Evolutionary conservation across 495 filamentous ascomycete species (phyloP), one percentile per base, ranked within the genome.

Genomic region (Bacidia rubella): DNA sequence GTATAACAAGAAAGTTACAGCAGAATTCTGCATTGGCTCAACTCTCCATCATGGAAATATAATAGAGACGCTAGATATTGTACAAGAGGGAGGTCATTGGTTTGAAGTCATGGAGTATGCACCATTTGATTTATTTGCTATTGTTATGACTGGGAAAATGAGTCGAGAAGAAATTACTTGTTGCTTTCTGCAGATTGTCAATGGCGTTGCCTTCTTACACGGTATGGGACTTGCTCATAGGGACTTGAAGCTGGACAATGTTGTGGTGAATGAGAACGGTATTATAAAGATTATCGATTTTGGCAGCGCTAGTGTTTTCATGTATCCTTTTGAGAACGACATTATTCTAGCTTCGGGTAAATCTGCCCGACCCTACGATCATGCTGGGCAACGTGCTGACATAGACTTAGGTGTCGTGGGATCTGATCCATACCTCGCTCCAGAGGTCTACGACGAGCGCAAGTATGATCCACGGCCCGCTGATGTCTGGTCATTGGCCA

Each of bases 281-380:
- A 96, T 99, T 56, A 94, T 99, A 85, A 99, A 99, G 69, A 84
- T 99, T 47, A 99, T 99, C 56, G 92, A 99, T 65, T 99, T 99
- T 70, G 92, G 92, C 50, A 97, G 92, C 68, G 89, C 92, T 2
- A 89, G 88, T 53, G 90, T 99, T 44, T 99, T 90, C 70, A 78
- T 83, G 55, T 99, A 99, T 73, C 92, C 92, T 1, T 99, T 99
- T 64, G 92, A 99, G 68, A 87, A 82, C 49, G 86, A 89, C 57
- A 82, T 90, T 47, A 89, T 95, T 20, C 73, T 79, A 35, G 89
- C 92, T 40, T 82, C 79, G 63, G 92, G 92, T 94, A 72, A 70
- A 83, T 74, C 12, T 47, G 3, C 23, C 19, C 26, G 52, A 56
- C 10, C 54, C 56, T 63, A 41, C 54, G 7, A 50, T 48, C n/a